phyloP scores from a whole-genome alignment of 2,329 filamentous ascomycete species.

The Huntiella bhutanensis region DNA sequence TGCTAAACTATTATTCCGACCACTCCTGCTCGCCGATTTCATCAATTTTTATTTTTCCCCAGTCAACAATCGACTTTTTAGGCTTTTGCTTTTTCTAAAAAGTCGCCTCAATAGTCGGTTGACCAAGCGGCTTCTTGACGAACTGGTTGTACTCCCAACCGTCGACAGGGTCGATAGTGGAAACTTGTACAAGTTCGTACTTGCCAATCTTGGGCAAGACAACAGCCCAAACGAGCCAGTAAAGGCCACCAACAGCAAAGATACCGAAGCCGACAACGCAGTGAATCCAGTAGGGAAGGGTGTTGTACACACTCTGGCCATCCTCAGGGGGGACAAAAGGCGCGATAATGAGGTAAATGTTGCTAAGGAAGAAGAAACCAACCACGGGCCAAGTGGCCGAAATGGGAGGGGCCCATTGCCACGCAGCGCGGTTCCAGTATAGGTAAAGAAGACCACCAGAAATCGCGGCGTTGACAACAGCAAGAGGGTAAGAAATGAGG shows the following conservation, averaged over 20 bases:
- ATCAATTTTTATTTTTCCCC: no score
- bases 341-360: slow-evolving; percentile 40
- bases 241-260: slow-evolving; percentile 31
- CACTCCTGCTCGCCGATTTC: no score
- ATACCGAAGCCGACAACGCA: slow-evolving; percentile 38
- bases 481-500: slow-evolving; percentile 45
- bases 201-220: slow-evolving; percentile 31
- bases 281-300: slow-evolving; percentile 38
- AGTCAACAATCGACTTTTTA: no score
- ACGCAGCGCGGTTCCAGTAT: slow-evolving; percentile 27
- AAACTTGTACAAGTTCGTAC: slow-evolving; percentile 38
- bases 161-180: slow-evolving; percentile 34
- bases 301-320: slow-evolving; percentile 33
- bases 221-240: slow-evolving; percentile 37
- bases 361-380: slow-evolving; percentile 40
- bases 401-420: slow-evolving; percentile 35
- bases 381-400: slow-evolving; percentile 33
- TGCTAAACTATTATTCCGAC: no score
- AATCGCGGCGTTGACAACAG: slow-evolving; percentile 37
- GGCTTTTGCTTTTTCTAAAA: slow-evolving; percentile 2
- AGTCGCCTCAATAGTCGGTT: not conserved
- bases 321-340: slow-evolving; percentile 35
- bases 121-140: slow-evolving; percentile 21
- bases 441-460: slow-evolving; percentile 33
- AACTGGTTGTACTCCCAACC: slow-evolving; percentile 44